phyloP scores from a whole-genome alignment of 495 filamentous ascomycete genomes.

The Aspergillus haitiensis region DNA sequence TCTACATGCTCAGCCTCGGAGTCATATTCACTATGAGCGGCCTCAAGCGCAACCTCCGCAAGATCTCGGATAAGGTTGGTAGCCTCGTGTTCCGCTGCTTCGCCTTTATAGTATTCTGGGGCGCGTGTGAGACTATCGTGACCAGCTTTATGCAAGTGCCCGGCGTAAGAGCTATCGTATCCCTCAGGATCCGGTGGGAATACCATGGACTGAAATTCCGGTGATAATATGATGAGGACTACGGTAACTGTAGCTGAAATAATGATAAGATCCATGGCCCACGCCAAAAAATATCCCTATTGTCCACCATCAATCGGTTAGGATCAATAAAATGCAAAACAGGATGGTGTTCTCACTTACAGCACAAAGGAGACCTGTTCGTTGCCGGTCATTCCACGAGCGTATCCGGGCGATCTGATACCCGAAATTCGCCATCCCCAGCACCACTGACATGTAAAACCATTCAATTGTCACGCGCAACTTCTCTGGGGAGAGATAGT shows the following conservation, averaged over 20 bases:
- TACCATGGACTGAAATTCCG: background rate
- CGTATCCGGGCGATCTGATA: conserved; percentile 77
- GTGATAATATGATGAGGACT: conserved; percentile 47
- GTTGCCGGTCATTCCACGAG: conserved; percentile 72
- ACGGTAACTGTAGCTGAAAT: conserved; percentile 58
- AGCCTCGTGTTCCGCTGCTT: conserved; percentile 12
- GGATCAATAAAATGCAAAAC: background rate
- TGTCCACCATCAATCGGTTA: background rate
- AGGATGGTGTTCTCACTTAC: conserved; percentile 37
- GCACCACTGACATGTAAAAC: conserved; percentile 78
- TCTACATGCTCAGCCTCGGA: background rate
- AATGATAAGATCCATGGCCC: conserved; percentile 72
- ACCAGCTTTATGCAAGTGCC: background rate
- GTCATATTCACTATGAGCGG: conserved; percentile 4
- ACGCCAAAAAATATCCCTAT: conserved; percentile 71
- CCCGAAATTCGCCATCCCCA: conserved; percentile 62
- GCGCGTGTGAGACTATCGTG: conserved; percentile 1
- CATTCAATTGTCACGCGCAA: conserved; percentile 77
- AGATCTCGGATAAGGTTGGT: conserved; percentile 8
- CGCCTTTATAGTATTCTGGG: conserved; percentile 9
- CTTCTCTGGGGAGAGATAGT: conserved; percentile 86
- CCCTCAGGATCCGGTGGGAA: background rate
- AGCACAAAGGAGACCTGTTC: conserved; percentile 66
- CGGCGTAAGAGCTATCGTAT: background rate
- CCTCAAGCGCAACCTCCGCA: conserved; percentile 8